Evolutionary conservation across 2,329 filamentous ascomycete genomes (phyloP).

Genomic region (Colletotrichum eremochloae): DNA sequence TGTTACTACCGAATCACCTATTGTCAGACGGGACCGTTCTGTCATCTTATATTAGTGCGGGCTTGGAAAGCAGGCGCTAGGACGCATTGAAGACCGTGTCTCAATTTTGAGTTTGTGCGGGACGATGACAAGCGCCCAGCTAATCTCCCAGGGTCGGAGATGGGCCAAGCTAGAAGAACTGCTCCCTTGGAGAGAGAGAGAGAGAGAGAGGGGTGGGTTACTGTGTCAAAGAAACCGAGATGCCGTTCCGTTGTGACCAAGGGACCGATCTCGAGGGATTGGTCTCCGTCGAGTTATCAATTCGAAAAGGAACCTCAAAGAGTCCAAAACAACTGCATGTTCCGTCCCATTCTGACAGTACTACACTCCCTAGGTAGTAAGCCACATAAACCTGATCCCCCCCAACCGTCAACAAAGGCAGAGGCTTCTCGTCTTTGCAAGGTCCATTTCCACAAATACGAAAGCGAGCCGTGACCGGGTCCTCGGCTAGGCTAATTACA

Average conservation of each 20-base stretch:
- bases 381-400: too few relatives aligned
- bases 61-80: constrained; percentile 6
- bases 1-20: not conserved
- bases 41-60: constrained; percentile 24
- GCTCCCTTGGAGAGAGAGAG: not conserved
- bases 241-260: constrained; percentile 15
- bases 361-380: too few relatives aligned
- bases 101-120: constrained; percentile 8
- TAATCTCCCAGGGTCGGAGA: constrained; percentile 4
- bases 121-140: constrained; percentile 16
- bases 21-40: not conserved
- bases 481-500: constrained; percentile 16
- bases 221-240: not conserved
- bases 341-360: too few relatives aligned
- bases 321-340: not conserved
- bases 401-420: not conserved
- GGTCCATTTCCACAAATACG: constrained; percentile 3
- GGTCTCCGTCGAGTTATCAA: not conserved
- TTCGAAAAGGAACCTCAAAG: not conserved
- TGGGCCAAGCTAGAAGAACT: constrained; percentile 15
- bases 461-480: constrained; percentile 1
- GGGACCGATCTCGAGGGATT: not conserved
- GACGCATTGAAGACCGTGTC: not conserved
- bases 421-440: not conserved
- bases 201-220: not conserved